These are phyloP conservation scores for Pythium folliculosum DNA, from an alignment of 352 stramenopile species.

Conservation along the genomic window DNA sequence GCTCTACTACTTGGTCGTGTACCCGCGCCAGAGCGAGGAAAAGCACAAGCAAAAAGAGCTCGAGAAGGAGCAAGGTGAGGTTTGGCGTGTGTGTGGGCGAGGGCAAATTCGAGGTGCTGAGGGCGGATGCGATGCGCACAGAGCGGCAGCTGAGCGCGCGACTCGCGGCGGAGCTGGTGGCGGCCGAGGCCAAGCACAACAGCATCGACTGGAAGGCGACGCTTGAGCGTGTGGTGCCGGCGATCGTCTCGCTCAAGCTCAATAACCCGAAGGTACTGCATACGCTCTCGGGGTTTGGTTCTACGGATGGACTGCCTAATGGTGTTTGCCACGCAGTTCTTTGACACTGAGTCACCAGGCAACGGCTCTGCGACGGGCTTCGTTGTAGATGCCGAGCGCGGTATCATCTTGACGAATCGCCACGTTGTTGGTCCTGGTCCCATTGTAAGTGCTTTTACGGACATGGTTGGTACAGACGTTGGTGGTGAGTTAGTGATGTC, in stretches of 20 bases:
- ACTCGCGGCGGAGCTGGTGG: slow-evolving; percentile 63
- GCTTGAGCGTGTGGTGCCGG: slow-evolving; percentile 81
- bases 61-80: slow-evolving; percentile 58
- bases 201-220: slow-evolving; percentile 82
- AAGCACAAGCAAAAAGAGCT: slow-evolving; percentile 52
- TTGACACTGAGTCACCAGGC: slow-evolving; percentile 87
- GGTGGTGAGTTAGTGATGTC: neutral
- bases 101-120: neutral
- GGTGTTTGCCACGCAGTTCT: slow-evolving; percentile 51
- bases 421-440: slow-evolving; percentile 89
- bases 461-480: neutral
- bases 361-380: slow-evolving; percentile 92
- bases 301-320: neutral
- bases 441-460: slow-evolving; percentile 82
- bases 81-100: neutral
- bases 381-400: slow-evolving; percentile 89
- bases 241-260: slow-evolving; percentile 88
- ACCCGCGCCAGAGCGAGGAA: slow-evolving; percentile 55
- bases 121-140: slow-evolving; percentile 6
- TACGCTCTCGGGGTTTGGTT: neutral
- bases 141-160: slow-evolving; percentile 68
- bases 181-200: slow-evolving; percentile 67
- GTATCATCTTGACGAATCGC: slow-evolving; percentile 93
- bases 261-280: slow-evolving; percentile 78
- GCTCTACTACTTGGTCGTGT: slow-evolving; percentile 53